Percentiles rank a stretch among this genome's conserved stretches.
Evolutionary conservation across 2,329 filamentous ascomycete species (phyloP).

Genomic region (Atkinsonella texensis): DNA sequence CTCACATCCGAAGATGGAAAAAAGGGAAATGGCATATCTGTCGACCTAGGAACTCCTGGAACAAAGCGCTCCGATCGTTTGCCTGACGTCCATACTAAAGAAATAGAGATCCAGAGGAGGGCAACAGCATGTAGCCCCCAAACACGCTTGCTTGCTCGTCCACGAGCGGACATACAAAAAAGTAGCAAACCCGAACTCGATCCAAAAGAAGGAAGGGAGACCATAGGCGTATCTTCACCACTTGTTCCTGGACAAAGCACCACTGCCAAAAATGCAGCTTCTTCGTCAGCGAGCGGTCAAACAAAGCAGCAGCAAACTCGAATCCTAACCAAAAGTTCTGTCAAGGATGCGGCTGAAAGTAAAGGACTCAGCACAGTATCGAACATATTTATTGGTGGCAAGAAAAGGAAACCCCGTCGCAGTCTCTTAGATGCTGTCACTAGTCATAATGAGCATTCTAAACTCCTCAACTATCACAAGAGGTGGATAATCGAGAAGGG

Average conservation of each 20-base stretch:
- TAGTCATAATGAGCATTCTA: constrained; percentile 29
- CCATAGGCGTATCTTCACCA: no score
- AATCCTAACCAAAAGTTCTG: background rate
- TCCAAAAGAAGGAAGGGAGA: no score
- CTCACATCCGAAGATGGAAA: background rate
- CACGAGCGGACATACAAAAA: no score
- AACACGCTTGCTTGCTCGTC: no score
- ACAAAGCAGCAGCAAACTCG: background rate
- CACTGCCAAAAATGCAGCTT: background rate
- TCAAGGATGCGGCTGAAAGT: background rate
- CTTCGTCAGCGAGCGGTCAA: background rate
- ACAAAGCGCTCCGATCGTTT: no score
- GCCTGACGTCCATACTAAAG: no score
- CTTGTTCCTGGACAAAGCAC: background rate
- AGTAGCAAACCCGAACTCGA: no score
- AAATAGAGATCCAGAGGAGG: no score
- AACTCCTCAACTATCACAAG: constrained; percentile 21
- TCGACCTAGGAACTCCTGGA: no score
- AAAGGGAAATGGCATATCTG: no score
- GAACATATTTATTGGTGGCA: constrained; percentile 37
- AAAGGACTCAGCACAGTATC: background rate
- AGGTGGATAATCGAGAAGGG: constrained; percentile 5
- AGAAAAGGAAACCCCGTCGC: constrained; percentile 21
- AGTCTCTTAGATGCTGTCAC: constrained; percentile 26
- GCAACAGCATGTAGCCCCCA: background rate